A percentile compares a stretch with the other conserved stretches of the same genome.
phyloP scores from a whole-genome alignment of 805 yeast species.

The Candida berthetii region DNA sequence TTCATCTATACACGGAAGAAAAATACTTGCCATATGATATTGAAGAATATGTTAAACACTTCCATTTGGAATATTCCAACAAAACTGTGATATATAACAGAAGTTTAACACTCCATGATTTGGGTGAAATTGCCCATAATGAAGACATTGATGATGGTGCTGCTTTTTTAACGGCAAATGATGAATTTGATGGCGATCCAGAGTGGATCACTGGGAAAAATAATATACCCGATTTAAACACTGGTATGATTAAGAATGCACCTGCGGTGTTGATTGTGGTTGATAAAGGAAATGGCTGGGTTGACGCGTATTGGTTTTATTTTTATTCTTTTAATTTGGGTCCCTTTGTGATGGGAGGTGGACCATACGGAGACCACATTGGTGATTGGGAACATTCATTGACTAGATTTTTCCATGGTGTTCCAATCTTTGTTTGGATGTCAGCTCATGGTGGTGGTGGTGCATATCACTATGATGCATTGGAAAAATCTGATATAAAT shows the following conservation, averaged over 20 bases:
- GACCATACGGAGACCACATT: constrained; percentile 95
- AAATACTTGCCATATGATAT: constrained; percentile 80
- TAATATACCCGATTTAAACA: constrained; percentile 62
- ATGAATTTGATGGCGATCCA: constrained; percentile 71
- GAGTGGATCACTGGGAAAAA: constrained; percentile 77
- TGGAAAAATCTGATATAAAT: constrained; percentile 40
- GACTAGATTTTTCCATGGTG: constrained; percentile 75
- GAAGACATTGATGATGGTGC: constrained; percentile 20
- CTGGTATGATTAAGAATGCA: constrained; percentile 68
- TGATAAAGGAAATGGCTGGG: constrained; percentile 92
- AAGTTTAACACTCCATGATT: constrained; percentile 23
- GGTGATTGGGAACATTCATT: constrained; percentile 98
- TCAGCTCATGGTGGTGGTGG: constrained; percentile 98
- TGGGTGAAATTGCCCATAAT: constrained; percentile 22
- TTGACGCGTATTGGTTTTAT: constrained; percentile 95
- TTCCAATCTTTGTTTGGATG: constrained; percentile 89
- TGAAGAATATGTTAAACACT: constrained; percentile 58
- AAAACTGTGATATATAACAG: constrained; percentile 34
- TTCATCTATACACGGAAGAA: constrained; percentile 87
- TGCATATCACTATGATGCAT: constrained; percentile 71
- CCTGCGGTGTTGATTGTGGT: constrained; percentile 80
- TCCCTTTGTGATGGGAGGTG: constrained; percentile 95
- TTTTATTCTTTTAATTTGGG: constrained; percentile 93
- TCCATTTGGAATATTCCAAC: constrained; percentile 47
- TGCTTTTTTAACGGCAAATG: constrained; percentile 56